These are phyloP conservation scores for Nemania sp. DNA, from an alignment of 2,329 filamentous ascomycete species.

Conservation along the genomic window DNA sequence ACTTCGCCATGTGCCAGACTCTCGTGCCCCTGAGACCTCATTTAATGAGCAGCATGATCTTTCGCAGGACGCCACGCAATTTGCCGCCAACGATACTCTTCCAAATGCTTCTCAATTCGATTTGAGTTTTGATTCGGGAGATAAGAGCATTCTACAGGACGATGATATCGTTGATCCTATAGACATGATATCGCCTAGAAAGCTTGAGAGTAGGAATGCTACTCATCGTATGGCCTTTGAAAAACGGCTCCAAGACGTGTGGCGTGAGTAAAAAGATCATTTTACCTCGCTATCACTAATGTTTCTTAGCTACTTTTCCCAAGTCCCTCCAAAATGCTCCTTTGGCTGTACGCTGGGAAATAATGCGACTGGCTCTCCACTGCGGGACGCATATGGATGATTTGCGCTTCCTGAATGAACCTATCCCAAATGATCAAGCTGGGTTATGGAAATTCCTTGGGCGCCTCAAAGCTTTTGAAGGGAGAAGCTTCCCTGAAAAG, in stretches of 20 bases:
- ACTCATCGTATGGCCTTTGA: conserved; percentile 18
- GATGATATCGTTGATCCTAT: not conserved
- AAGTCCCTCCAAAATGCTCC: conserved; percentile 48
- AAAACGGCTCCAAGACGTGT: conserved; percentile 34
- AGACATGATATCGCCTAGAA: conserved; percentile 1
- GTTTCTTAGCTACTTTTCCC: conserved; percentile 40
- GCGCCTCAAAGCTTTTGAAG: conserved; percentile 45
- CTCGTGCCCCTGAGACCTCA: conserved; percentile 30
- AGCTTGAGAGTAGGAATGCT: not conserved
- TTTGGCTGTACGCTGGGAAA: conserved; percentile 56
- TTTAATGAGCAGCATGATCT: conserved; percentile 18
- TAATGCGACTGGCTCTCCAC: conserved; percentile 51
- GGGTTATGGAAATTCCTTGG: conserved; percentile 48
- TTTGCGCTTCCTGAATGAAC: conserved; percentile 42
- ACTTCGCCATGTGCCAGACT: conserved; percentile 26
- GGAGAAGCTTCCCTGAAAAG: conserved; percentile 52
- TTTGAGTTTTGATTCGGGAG: not conserved
- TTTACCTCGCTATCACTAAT: conserved; percentile 9
- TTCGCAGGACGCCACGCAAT: conserved; percentile 16
- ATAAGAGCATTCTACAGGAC: conserved; percentile 7
- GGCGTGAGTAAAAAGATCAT: conserved; percentile 33
- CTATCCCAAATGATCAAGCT: conserved; percentile 49
- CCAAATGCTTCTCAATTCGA: conserved; percentile 21
- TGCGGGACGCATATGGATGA: conserved; percentile 48
- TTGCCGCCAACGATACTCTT: conserved; percentile 3